Base-by-base conservation (phyloP, 1,284 basidiomycete species). In the Cryptococcus maquisensis region DNA sequence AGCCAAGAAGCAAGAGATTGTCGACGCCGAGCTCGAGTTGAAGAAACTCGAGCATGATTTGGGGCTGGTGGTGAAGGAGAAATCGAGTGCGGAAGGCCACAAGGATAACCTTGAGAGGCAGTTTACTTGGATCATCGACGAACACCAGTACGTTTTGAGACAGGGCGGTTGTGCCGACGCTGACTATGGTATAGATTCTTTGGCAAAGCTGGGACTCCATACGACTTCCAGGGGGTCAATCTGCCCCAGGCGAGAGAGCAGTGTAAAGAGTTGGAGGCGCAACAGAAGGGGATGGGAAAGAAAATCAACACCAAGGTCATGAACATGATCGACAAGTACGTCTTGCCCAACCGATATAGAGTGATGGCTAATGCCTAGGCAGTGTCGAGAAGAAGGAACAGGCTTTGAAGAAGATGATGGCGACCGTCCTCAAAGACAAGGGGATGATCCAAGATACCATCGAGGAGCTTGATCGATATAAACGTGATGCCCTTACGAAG, bases 371-470 rank as follows among this genome's bases (percentile, higher is more conserved):
- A 47, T 8, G 10, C 12, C 6, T 32, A 3, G 4, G 10, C 64
- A 97, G 92, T 54, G 90, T 95, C 41, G 96, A 98, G 80, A 97
- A 97, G 81, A 88, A 90, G 68, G 95, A 99, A 74, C 77, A 82
- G 0, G 83, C 84, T 21, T 79, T 96, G 53, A 89, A 87, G 76
- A 90, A 89, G 78, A 98, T 91, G 85, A 82, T 98, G 74, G 74
- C 81, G 1, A 93, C 87, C 2, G 94, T 98, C 3, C 77, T 93
- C 66, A 88, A 90, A 68, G 96, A 99, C 77, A 97, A 96, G 76
- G 80, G 85, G 65, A 98, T 97, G 81, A 98, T 99, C 54, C 91
- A 97, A 69, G 84, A 87, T 56, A 98, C 94, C 0, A 96, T 99
- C 56, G 84, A 83, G 46, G 90, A 97, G 71, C 83, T 98, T 18